phyloP scores from a whole-genome alignment of 2,329 filamentous ascomycete species.

The Aureobasidium leucospermi region DNA sequence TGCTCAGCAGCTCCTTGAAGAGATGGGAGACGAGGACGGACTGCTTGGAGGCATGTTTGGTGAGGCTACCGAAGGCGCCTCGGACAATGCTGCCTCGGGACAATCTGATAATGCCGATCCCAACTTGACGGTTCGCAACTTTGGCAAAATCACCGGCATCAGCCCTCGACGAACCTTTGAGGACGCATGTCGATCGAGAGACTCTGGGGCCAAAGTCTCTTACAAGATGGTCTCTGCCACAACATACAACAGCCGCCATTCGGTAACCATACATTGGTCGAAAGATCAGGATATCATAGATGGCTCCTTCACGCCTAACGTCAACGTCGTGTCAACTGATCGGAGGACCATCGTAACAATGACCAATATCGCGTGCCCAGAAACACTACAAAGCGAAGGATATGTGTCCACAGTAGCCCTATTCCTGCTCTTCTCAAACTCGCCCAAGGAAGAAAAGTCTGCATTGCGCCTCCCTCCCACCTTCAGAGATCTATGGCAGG shows the following conservation, averaged over 20 bases:
- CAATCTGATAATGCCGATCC: constrained; percentile 20
- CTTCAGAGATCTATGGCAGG: constrained; percentile 81
- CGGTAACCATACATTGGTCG: constrained; percentile 69
- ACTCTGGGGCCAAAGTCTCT: constrained; percentile 58
- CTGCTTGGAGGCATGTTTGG: constrained; percentile 53
- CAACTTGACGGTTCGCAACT: constrained; percentile 64
- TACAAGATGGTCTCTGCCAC: constrained; percentile 66
- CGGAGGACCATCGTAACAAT: constrained; percentile 60
- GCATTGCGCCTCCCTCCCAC: constrained; percentile 67
- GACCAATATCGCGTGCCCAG: constrained; percentile 64
- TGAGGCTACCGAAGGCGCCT: constrained; percentile 19
- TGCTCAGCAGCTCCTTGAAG: constrained; percentile 24
- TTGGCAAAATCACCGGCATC: constrained; percentile 74
- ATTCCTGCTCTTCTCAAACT: constrained; percentile 72
- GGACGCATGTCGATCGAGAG: constrained; percentile 79
- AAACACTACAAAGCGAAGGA: constrained; percentile 74
- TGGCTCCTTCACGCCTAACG: constrained; percentile 33
- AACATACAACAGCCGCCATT: constrained; percentile 68
- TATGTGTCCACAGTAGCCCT: constrained; percentile 76
- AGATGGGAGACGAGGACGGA: constrained; percentile 46
- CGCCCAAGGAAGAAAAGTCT: constrained; percentile 77
- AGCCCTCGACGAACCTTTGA: constrained; percentile 71
- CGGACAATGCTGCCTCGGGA: not conserved
- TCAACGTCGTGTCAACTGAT: constrained; percentile 39
- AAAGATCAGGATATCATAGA: constrained; percentile 56